Conservation (phyloP, 1,284 basidiomycete species). For the Papiliotrema nemorosa region DNA sequence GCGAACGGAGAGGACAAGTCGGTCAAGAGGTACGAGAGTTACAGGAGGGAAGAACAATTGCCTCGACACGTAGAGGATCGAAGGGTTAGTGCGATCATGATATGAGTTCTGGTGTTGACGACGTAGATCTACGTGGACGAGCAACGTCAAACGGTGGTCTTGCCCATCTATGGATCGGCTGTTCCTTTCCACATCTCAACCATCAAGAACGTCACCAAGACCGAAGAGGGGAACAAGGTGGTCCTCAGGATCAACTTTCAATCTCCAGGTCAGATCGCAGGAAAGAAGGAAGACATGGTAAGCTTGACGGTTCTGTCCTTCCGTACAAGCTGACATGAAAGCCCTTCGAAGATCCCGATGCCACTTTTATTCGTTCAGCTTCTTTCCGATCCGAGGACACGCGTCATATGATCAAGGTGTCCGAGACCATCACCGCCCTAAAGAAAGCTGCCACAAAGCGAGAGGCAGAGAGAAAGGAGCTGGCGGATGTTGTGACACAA, state of each 20-base stretch:
- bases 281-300: constrained; percentile 98
- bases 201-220: constrained; percentile 97
- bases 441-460: constrained; percentile 97
- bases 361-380: constrained; percentile 93
- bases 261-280: constrained; percentile 93
- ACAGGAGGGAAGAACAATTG: constrained; percentile 86
- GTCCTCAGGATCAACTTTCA: constrained; percentile 98
- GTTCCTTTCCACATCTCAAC: constrained; percentile 99
- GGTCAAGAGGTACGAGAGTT: constrained; percentile 95
- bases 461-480: constrained; percentile 95
- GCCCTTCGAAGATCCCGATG: constrained; percentile 96
- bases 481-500: constrained; percentile 97
- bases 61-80: constrained; percentile 74
- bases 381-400: constrained; percentile 89
- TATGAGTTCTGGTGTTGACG: background rate
- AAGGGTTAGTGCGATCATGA: constrained; percentile 55
- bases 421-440: constrained; percentile 87
- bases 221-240: constrained; percentile 92
- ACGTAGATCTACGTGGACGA: constrained; percentile 83
- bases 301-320: constrained; percentile 7
- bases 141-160: constrained; percentile 80
- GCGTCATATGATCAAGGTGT: constrained; percentile 82
- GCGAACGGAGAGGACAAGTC: constrained; percentile 66
- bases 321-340: constrained; percentile 34
- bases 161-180: constrained; percentile 92